phyloP scores from a whole-genome alignment of 257 asterid species.

The Coffea canephora region DNA sequence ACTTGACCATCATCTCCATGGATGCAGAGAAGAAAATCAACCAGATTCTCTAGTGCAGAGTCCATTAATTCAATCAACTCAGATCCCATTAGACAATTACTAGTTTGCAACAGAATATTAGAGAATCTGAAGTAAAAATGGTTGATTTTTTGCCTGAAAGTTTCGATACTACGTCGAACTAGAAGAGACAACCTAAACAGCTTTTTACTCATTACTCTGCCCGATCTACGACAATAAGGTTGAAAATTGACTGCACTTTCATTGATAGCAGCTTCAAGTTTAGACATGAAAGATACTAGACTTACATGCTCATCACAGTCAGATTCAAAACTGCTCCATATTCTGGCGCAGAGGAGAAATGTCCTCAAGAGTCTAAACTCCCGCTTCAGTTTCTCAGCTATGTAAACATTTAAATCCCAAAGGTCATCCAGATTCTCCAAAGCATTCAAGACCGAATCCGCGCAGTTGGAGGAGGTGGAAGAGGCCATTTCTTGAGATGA shows the following conservation, averaged over 20 bases:
- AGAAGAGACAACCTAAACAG: neutral
- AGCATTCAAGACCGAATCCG: neutral
- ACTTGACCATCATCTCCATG: too few species aligned
- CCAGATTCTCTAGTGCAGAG: too few species aligned
- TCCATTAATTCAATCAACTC: too few species aligned
- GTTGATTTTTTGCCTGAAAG: neutral
- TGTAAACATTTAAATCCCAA: neutral
- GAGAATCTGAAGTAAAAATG: neutral
- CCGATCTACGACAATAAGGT: neutral
- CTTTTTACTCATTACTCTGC: too few species aligned
- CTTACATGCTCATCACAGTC: neutral
- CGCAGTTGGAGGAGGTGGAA: too few species aligned
- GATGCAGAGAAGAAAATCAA: too few species aligned
- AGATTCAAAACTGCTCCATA: neutral
- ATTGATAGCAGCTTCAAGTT: neutral
- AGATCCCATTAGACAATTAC: neutral
- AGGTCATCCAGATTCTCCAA: neutral
- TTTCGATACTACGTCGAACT: neutral
- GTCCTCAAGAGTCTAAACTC: neutral
- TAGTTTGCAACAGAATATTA: neutral
- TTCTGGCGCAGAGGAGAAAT: constrained; percentile 3
- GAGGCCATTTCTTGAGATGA: too few species aligned
- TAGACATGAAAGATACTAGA: neutral
- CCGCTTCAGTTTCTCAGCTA: neutral
- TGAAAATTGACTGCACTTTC: neutral